Conservation (phyloP, 225 moss, liverwort and hornwort genomes). For the Marchantia polymorpha region DNA sequence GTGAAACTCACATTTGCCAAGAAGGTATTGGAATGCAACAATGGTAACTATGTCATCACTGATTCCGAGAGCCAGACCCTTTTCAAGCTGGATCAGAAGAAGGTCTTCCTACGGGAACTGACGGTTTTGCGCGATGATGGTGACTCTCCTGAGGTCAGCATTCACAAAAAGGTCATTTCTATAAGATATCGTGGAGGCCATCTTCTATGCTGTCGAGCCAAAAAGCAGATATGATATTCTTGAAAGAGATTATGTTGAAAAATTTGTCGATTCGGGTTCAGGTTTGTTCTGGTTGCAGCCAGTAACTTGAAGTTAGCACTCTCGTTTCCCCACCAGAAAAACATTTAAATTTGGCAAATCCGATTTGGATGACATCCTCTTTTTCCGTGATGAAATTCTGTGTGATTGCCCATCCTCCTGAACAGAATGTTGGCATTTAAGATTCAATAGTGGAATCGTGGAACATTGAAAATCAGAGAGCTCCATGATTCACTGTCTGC, state of each 20-base stretch:
- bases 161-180: conserved; percentile 3
- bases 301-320: neutral
- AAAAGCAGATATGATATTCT: neutral
- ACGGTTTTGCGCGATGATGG: conserved; percentile 26
- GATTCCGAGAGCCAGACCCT: conserved; percentile 21
- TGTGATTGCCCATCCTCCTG: neutral
- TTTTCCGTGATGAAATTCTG: too few species aligned
- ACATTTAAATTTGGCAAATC: too few species aligned
- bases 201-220: neutral
- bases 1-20: conserved; percentile 23
- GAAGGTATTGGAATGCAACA: conserved; percentile 3
- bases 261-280: too few species aligned
- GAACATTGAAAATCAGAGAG: too few species aligned
- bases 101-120: conserved; percentile 26
- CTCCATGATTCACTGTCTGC: too few species aligned
- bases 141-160: conserved; percentile 20
- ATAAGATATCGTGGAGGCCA: neutral
- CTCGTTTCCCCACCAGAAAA: too few species aligned
- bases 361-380: too few species aligned
- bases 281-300: neutral
- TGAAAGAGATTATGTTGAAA: neutral
- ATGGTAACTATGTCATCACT: conserved; percentile 38
- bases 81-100: conserved; percentile 30
- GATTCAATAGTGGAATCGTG: too few species aligned
- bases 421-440: too few species aligned